Evolutionary conservation across 306 rosid species (phyloP).

Genomic region (Pachyrhizus erosus): DNA sequence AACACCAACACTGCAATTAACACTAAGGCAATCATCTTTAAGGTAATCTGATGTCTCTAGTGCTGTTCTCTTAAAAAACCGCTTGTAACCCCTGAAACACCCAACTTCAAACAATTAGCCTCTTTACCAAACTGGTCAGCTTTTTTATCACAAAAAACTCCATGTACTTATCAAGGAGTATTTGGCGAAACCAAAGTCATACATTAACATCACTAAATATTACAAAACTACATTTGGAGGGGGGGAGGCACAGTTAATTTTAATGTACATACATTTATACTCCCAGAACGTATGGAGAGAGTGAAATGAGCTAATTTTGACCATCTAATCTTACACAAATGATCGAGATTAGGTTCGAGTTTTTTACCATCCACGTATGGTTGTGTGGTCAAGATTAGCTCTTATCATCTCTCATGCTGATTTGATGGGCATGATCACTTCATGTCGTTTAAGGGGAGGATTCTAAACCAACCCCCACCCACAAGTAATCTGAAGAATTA

Average conservation of each 20-base stretch:
- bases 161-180: not conserved
- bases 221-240: not conserved
- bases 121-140: not conserved
- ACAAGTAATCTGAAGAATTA: conserved; percentile 10
- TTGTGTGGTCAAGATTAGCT: conserved; percentile 11
- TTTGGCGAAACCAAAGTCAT: not conserved
- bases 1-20: conserved; percentile 83
- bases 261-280: not conserved
- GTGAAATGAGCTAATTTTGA: conserved; percentile 5
- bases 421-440: not conserved
- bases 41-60: conserved; percentile 85
- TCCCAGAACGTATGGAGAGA: not conserved
- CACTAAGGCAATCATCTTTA: conserved; percentile 78
- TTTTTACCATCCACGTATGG: conserved; percentile 18
- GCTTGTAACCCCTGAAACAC: conserved; percentile 85
- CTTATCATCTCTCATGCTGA: conserved; percentile 1
- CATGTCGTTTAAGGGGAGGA: not conserved
- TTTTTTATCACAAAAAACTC: conserved; percentile 31
- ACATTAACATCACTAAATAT: not conserved
- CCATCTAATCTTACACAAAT: not conserved
- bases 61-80: conserved; percentile 74
- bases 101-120: conserved; percentile 36
- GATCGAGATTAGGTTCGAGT: not conserved
- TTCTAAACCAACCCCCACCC: conserved; percentile 9
- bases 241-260: not conserved